phyloP scores from a whole-genome alignment of 2,329 filamentous ascomycete genomes.

The Trichoderma harzianum region DNA sequence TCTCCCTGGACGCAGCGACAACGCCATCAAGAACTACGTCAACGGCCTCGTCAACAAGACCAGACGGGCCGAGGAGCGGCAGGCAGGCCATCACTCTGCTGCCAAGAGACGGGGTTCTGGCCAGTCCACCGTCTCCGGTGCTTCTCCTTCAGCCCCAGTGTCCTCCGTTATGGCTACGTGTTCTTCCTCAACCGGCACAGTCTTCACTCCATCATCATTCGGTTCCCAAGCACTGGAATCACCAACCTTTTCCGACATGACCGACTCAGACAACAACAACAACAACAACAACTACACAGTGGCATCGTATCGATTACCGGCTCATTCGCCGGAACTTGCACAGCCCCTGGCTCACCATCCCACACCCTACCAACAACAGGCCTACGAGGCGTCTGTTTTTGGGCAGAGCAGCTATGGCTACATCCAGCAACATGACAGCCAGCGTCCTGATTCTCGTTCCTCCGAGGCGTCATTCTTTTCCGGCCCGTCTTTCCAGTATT shows the following conservation, averaged over 20 bases:
- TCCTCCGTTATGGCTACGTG: not conserved
- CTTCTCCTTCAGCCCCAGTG: not conserved
- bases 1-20: slow-evolving; percentile 83
- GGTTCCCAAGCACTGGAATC: not conserved
- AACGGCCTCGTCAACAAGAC: slow-evolving; percentile 15
- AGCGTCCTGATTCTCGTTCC: not conserved
- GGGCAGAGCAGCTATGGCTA: not conserved
- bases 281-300: not conserved
- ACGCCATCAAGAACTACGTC: slow-evolving; percentile 96
- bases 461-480: not conserved
- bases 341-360: not conserved
- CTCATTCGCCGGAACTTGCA: not conserved
- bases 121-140: not conserved
- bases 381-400: not conserved
- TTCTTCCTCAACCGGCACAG: not conserved
- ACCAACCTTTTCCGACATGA: not conserved
- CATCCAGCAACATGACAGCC: not conserved
- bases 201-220: not conserved
- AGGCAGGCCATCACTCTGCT: not conserved
- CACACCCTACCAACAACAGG: not conserved
- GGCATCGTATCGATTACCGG: not conserved
- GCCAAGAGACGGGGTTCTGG: not conserved
- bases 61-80: not conserved
- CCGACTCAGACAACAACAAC: not conserved
- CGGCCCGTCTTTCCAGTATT: not conserved